Conservation (phyloP, 768 basidiomycete genomes). For the Auricularia auricula-judae region DNA sequence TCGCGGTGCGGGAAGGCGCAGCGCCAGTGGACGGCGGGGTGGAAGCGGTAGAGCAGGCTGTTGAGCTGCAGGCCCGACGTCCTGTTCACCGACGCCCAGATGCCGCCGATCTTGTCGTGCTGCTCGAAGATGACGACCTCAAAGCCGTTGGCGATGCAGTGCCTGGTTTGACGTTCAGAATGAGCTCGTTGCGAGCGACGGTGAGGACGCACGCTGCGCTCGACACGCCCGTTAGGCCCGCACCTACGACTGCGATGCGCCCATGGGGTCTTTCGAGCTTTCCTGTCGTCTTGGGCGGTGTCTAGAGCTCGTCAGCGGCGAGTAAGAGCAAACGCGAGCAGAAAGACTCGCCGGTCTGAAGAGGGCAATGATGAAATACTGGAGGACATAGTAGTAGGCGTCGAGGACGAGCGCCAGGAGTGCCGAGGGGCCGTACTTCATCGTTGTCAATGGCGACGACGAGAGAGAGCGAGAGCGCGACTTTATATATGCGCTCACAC, state of each 20-base stretch:
- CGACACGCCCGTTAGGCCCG: slow-evolving; percentile 42
- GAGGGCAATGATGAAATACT: slow-evolving; percentile 25
- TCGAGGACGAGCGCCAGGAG: slow-evolving; percentile 7
- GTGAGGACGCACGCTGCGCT: slow-evolving; percentile 29
- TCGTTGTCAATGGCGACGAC: not conserved
- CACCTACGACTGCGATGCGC: slow-evolving; percentile 39
- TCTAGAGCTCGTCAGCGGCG: slow-evolving; percentile 2
- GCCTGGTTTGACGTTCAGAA: slow-evolving; percentile 12
- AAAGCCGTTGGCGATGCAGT: slow-evolving; percentile 39
- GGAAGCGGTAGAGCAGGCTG: slow-evolving; percentile 40
- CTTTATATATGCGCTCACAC: not conserved
- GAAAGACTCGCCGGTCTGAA: slow-evolving; percentile 27
- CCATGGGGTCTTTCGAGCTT: slow-evolving; percentile 24
- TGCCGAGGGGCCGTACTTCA: not conserved
- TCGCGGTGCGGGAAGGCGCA: slow-evolving; percentile 35
- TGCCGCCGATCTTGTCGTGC: slow-evolving; percentile 30
- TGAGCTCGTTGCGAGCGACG: no score
- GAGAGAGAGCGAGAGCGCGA: not conserved
- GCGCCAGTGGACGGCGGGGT: slow-evolving; percentile 34
- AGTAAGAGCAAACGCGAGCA: not conserved
- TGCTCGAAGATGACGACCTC: slow-evolving; percentile 41
- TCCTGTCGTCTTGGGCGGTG: slow-evolving; percentile 13
- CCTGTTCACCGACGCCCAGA: slow-evolving; percentile 42
- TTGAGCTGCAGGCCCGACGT: slow-evolving; percentile 42
- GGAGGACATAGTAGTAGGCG: slow-evolving; percentile 23